phyloP scores from a whole-genome alignment of 345 rosid genomes.

The Sonneratia alba region DNA sequence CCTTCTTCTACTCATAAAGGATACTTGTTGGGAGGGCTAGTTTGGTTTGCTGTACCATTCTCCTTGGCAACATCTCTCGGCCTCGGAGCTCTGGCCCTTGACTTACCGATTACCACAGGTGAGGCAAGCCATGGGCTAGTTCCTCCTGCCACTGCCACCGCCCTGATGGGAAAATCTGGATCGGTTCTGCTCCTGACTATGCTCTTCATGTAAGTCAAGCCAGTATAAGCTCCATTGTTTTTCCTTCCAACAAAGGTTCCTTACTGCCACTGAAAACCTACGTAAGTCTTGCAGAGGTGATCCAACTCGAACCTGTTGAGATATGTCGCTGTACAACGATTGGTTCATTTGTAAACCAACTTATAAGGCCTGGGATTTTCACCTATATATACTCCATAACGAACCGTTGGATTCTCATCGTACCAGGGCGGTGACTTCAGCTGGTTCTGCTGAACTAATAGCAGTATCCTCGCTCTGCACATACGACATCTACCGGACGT shows the following conservation, averaged over 20 bases:
- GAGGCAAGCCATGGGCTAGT: conserved; percentile 84
- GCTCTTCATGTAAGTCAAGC: conserved; percentile 75
- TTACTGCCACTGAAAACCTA: not conserved
- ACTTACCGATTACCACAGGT: conserved; percentile 52
- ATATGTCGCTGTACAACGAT: too few relatives aligned
- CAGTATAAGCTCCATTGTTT: not conserved
- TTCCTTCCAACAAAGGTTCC: not conserved
- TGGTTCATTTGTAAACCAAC: too few relatives aligned
- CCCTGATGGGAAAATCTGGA: conserved; percentile 92
- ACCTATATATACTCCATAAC: not conserved
- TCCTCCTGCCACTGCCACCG: conserved; percentile 90
- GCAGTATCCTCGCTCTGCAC: conserved; percentile 91
- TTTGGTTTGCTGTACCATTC: conserved; percentile 95
- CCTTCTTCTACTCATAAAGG: conserved; percentile 94
- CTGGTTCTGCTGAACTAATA: conserved; percentile 81
- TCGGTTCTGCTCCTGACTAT: conserved; percentile 81
- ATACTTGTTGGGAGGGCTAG: conserved; percentile 77
- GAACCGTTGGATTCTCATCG: not conserved
- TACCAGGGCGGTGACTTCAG: conserved; percentile 91
- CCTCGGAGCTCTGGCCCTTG: conserved; percentile 86
- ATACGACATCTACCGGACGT: conserved; percentile 77
- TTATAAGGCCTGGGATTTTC: too few relatives aligned
- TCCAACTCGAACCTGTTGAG: too few relatives aligned
- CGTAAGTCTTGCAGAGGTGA: too few relatives aligned
- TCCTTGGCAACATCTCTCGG: conserved; percentile 93